Evolutionary conservation across 257 asterid genomes (phyloP), one percentile per base, ranked within the genome.

Genomic region (Parsonsia alboflavescens): DNA sequence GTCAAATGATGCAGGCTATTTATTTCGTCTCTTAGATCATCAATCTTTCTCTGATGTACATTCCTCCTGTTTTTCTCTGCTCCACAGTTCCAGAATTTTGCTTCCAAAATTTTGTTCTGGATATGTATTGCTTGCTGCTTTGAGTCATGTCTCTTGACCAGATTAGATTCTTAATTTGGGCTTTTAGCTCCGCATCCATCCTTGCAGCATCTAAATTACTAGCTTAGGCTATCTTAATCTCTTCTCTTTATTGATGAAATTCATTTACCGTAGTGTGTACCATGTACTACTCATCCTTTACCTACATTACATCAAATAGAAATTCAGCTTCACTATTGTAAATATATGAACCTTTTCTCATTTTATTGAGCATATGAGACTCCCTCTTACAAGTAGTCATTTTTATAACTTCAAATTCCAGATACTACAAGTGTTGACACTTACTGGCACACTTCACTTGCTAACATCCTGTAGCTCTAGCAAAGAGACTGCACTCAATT

Each of bases 1-100:
- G 83, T 71, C 24, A 75, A 86, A 73, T 90, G 86, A 91, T 76
- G 76, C 61, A 24, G 56, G 44, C 54, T 33, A 56, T 10, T 11
- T 33, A 33, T 33, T 33, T 33, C 39, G 1, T 36, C 54, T 39
- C 5, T 22, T 10, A 79, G 82, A 54, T 79, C 33, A 54, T 79
- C 33, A 68, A 68, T n/a, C 49, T 46, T 22, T 11, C n/a, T n/a
- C 16, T 17, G 10, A 42, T 81, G 79, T 81, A 81, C 56, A 81
- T 81, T 62, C 76, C 73, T 19, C 26, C 73, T 53, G 17, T 33
- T 3, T 1, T n/a, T 26, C 33, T 64, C 30, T 49, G 6, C 39
- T 62, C 19, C 15, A 21, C 28, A 17, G 7, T 44, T n/a, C 65
- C 65, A 65, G 58, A 33, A 67, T 70, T 64, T 70, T 50, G 74